Evolutionary conservation across 805 yeast species (phyloP).

Genomic region (Starmerella roubikii): DNA sequence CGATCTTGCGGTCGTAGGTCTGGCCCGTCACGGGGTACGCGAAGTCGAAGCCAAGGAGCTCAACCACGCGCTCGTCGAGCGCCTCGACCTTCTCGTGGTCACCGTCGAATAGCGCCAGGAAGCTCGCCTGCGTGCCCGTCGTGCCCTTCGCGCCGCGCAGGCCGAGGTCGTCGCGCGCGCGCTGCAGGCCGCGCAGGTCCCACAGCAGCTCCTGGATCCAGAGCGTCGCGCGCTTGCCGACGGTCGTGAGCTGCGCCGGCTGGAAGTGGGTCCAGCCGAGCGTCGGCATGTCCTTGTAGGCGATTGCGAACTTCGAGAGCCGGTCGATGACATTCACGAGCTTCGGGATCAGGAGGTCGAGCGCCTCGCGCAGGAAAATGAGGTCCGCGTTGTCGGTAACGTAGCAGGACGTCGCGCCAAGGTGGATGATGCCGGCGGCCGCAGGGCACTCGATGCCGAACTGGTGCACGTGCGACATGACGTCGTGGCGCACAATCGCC

Average conservation of each 20-base stretch:
- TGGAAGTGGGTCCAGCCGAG: constrained; percentile 99
- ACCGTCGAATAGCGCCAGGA: constrained; percentile 88
- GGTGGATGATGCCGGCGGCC: constrained; percentile 94
- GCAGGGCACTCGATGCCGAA: constrained; percentile 87
- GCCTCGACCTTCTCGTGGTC: constrained; percentile 92
- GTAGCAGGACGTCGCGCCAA: constrained; percentile 96
- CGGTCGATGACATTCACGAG: constrained; percentile 91
- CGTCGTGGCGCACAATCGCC: constrained; percentile 97
- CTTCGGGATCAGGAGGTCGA: constrained; percentile 85
- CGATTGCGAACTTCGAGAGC: constrained; percentile 71
- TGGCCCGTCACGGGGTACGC: constrained; percentile 98
- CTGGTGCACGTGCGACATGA: constrained; percentile 97
- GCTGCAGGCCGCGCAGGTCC: constrained; percentile 90
- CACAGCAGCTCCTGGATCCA: constrained; percentile 97
- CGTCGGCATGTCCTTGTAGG: constrained; percentile 90
- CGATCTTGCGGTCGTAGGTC: constrained; percentile 97
- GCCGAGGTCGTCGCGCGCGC: constrained; percentile 94
- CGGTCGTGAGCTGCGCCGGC: constrained; percentile 97
- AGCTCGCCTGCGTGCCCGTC: constrained; percentile 97
- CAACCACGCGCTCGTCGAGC: constrained; percentile 81
- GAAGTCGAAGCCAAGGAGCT: constrained; percentile 81
- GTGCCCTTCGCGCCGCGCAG: constrained; percentile 98
- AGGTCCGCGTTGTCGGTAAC: constrained; percentile 98
- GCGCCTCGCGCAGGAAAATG: constrained; percentile 90
- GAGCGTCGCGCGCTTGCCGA: constrained; percentile 93